Conservation (phyloP, 2,329 filamentous ascomycete species). For the Aureobasidium sp. region DNA sequence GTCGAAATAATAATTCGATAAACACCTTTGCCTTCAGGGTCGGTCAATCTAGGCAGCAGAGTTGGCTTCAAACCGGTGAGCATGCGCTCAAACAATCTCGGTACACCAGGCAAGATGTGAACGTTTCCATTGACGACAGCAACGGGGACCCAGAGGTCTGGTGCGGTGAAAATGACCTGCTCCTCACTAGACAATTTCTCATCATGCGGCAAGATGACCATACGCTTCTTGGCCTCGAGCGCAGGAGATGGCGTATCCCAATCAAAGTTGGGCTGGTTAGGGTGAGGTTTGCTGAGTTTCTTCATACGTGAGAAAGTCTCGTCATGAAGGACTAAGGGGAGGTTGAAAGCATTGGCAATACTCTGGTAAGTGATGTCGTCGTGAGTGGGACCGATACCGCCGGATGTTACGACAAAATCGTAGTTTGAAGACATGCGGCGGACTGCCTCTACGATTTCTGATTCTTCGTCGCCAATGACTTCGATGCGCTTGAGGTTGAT, state of each 20-base stretch:
- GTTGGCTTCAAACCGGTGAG: slow-evolving; percentile 68
- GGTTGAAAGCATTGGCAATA: slow-evolving; percentile 79
- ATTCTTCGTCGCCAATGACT: slow-evolving; percentile 87
- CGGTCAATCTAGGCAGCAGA: slow-evolving; percentile 62
- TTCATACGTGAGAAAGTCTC: slow-evolving; percentile 78
- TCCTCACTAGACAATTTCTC: slow-evolving; percentile 51
- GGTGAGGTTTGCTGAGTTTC: slow-evolving; percentile 64
- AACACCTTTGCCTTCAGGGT: slow-evolving; percentile 76
- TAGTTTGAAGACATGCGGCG: slow-evolving; percentile 81
- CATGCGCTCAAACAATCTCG: slow-evolving; percentile 71
- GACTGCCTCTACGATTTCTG: slow-evolving; percentile 82
- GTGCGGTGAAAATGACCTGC: slow-evolving; percentile 70
- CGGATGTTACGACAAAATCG: slow-evolving; percentile 91
- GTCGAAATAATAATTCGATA: slow-evolving; percentile 77
- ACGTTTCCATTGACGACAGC: slow-evolving; percentile 85
- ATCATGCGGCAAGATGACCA: slow-evolving; percentile 82
- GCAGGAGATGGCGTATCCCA: slow-evolving; percentile 78
- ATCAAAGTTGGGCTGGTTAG: slow-evolving; percentile 66
- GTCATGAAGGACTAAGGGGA: slow-evolving; percentile 70
- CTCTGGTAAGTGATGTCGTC: slow-evolving; percentile 97
- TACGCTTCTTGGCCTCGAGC: slow-evolving; percentile 74
- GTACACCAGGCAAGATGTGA: slow-evolving; percentile 87
- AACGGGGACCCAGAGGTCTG: slow-evolving; percentile 87
- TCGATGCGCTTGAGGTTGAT: slow-evolving; percentile 76
- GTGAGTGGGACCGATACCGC: slow-evolving; percentile 93